A percentile compares a stretch with the other conserved stretches of the same genome.
Evolutionary conservation across 2,329 filamentous ascomycete species (phyloP).

Genomic region (Fusarium ramigenum): DNA sequence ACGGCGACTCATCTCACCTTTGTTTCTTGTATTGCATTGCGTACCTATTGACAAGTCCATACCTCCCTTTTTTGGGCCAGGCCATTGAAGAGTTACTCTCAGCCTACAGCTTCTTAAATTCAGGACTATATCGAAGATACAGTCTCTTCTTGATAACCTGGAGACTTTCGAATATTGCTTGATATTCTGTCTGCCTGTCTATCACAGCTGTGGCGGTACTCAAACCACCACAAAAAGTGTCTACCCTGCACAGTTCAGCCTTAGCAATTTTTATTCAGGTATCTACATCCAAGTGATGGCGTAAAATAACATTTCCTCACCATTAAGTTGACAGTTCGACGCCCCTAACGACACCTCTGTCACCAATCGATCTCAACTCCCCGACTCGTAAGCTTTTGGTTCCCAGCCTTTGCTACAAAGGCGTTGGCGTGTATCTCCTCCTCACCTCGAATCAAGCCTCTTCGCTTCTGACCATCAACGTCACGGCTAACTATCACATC

Average conservation of each 20-base stretch:
- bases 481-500: neutral
- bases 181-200: neutral
- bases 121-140: neutral
- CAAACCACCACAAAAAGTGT: neutral
- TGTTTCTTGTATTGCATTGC: slow-evolving; percentile 15
- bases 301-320: neutral
- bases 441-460: slow-evolving; percentile 14
- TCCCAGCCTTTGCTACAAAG: slow-evolving; percentile 8
- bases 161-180: neutral
- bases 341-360: neutral
- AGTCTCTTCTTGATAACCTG: neutral
- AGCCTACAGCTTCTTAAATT: neutral
- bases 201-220: neutral
- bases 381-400: slow-evolving; percentile 9
- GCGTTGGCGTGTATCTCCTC: slow-evolving; percentile 2
- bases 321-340: neutral
- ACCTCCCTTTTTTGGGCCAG: neutral
- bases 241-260: slow-evolving; percentile 22
- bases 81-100: neutral
- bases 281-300: neutral
- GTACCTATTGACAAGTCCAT: neutral
- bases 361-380: slow-evolving; percentile 7
- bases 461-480: neutral
- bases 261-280: neutral
- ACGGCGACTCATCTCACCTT: slow-evolving; percentile 37